These are phyloP conservation scores for Helenozyma baotianmanensis DNA, from an alignment of 805 yeast species.

Conservation along the genomic window DNA sequence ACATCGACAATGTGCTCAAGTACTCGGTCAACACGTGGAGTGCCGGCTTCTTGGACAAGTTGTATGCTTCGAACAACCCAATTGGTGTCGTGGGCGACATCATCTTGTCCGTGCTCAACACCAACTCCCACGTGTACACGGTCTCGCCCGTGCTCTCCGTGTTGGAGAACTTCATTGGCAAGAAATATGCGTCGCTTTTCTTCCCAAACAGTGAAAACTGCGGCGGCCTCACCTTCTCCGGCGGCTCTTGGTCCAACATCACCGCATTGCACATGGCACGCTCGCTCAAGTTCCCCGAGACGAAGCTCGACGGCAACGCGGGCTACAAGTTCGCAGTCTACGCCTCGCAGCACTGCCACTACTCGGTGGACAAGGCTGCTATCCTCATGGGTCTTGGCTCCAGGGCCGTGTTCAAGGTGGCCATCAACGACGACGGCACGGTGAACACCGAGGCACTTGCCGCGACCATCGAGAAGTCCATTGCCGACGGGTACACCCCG, in stretches of 20 bases:
- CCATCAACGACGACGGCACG: conserved; percentile 51
- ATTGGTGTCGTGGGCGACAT: conserved; percentile 75
- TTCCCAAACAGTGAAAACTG: conserved; percentile 45
- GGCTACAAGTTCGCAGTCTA: conserved; percentile 59
- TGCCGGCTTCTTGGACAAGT: conserved; percentile 77
- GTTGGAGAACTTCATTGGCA: conserved; percentile 65
- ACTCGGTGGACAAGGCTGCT: conserved; percentile 78
- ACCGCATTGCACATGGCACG: conserved; percentile 79
- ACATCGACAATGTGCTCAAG: conserved; percentile 53
- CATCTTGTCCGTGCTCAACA: conserved; percentile 63
- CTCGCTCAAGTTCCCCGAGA: conserved; percentile 59
- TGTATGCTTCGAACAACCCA: conserved; percentile 83
- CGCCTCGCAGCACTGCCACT: conserved; percentile 70
- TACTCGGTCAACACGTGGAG: conserved; percentile 84
- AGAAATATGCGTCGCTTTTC: conserved; percentile 63
- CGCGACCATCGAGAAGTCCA: conserved; percentile 38
- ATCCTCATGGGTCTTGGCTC: conserved; percentile 71
- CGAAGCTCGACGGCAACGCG: conserved; percentile 57
- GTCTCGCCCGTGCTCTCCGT: conserved; percentile 78
- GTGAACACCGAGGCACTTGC: conserved; percentile 51
- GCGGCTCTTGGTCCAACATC: conserved; percentile 84
- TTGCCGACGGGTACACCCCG: conserved; percentile 59
- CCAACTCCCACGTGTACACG: conserved; percentile 81
- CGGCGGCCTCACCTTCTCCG: conserved; percentile 83
- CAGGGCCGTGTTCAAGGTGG: conserved; percentile 56